Conservation (phyloP, 129 eudicot genomes). For the Kitagawia praeruptora region DNA sequence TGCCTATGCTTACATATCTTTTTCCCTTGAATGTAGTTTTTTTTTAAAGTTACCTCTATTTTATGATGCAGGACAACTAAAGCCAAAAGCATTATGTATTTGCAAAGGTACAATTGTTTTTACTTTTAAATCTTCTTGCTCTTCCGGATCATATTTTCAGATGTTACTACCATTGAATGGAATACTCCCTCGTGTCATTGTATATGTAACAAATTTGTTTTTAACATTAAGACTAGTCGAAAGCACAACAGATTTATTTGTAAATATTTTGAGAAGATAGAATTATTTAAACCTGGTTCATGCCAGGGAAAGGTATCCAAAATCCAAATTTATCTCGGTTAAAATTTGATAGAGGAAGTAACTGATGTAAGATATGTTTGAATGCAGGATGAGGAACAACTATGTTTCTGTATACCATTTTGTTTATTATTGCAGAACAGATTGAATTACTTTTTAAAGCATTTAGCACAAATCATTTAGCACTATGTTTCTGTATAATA, state of each 20-base stretch:
- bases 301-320: neutral
- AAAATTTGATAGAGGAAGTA: neutral
- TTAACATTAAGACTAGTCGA: neutral
- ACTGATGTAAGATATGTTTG: neutral
- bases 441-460: neutral
- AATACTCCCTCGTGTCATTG: neutral
- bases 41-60: conserved; percentile 12
- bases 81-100: conserved; percentile 12
- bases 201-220: neutral
- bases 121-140: neutral
- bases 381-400: neutral
- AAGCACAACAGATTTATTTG: neutral
- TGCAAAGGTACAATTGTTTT: conserved; percentile 26
- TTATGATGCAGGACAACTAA: conserved; percentile 37
- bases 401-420: neutral
- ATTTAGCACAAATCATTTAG: neutral
- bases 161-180: neutral
- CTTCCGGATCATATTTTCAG: neutral
- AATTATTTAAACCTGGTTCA: neutral
- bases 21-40: neutral
- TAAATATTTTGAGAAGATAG: neutral
- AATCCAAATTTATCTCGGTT: neutral
- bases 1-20: neutral
- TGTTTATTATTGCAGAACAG: neutral
- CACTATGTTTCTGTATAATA: too few species aligned